Percentiles rank a stretch among this genome's conserved stretches.
Evolutionary conservation across 164 flowering plant genomes (phyloP).

Genomic region (Saururus chinensis): DNA sequence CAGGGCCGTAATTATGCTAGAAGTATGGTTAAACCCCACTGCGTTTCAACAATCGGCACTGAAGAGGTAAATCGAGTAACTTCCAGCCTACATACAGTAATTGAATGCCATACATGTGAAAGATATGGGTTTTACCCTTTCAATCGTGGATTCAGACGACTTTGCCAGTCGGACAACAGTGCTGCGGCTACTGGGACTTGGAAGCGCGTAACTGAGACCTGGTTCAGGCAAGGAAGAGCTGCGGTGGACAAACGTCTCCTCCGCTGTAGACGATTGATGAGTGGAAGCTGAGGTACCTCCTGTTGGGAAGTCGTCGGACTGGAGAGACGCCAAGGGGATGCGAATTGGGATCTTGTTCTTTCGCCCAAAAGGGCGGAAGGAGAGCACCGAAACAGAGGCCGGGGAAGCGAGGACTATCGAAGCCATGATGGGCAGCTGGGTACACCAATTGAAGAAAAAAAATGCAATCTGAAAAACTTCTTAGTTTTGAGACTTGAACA

Average conservation of each 20-base stretch:
- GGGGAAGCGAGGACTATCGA: not conserved
- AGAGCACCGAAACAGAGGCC: not conserved
- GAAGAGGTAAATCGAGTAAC: too few species aligned
- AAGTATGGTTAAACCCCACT: too few species aligned
- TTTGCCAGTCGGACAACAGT: conserved; percentile 30
- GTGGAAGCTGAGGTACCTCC: conserved; percentile 2
- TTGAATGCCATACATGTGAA: too few species aligned
- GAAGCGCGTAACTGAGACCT: conserved; percentile 23
- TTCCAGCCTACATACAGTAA: too few species aligned
- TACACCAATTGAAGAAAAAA: too few species aligned
- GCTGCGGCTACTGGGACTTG: conserved; percentile 23
- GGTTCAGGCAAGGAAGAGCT: conserved; percentile 15
- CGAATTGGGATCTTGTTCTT: not conserved
- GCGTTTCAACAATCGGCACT: too few species aligned
- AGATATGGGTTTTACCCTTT: conserved; percentile 33
- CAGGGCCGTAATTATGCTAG: too few species aligned
- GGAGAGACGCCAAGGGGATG: not conserved
- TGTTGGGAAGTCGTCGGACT: conserved; percentile 2
- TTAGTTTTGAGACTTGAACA: too few species aligned
- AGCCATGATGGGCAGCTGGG: not conserved
- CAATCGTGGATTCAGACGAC: conserved; percentile 55
- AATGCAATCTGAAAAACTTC: too few species aligned
- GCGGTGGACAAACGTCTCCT: conserved; percentile 16
- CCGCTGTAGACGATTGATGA: not conserved
- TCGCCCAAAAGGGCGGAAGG: not conserved